Conservation (phyloP, 2,329 filamentous ascomycete genomes). For the Stylonectria norvegica region DNA sequence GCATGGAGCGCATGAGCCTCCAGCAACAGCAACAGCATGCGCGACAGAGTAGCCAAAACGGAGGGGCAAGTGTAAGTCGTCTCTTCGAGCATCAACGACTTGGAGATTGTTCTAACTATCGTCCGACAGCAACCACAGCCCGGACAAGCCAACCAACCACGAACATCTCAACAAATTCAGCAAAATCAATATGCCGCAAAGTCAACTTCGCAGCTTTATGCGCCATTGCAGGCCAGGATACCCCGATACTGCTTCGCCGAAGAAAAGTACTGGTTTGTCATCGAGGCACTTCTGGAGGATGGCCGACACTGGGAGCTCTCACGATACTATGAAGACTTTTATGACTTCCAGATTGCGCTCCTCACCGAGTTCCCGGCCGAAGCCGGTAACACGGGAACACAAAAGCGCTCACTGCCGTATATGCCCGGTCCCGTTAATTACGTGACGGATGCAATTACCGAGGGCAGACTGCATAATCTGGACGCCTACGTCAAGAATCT, state of each 20-base stretch:
- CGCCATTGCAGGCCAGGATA: conserved; percentile 79
- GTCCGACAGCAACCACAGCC: conserved; percentile 27
- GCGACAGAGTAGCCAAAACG: conserved; percentile 27
- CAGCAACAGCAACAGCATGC: conserved; percentile 39
- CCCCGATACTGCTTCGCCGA: conserved; percentile 94
- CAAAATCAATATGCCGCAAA: conserved; percentile 36
- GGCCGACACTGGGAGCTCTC: conserved; percentile 90
- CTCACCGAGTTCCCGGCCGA: conserved; percentile 89
- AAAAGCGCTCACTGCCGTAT: conserved; percentile 82
- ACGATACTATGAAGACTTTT: conserved; percentile 96
- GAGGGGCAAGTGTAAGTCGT: conserved; percentile 24
- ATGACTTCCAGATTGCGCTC: conserved; percentile 95
- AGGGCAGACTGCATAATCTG: conserved; percentile 85
- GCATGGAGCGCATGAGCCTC: conserved; percentile 77
- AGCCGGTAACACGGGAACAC: conserved; percentile 77
- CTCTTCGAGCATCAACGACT: neutral
- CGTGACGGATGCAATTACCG: conserved; percentile 96
- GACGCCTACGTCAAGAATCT: conserved; percentile 96
- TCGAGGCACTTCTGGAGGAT: conserved; percentile 87
- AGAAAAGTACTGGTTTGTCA: conserved; percentile 98
- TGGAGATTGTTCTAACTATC: neutral
- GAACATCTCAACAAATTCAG: conserved; percentile 32
- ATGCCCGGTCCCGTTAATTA: conserved; percentile 98
- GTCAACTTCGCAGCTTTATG: conserved; percentile 57
- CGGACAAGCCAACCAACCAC: conserved; percentile 22